Base-by-base conservation (phyloP, 192 early-diverging fungal species). In the Backusella circina region DNA sequence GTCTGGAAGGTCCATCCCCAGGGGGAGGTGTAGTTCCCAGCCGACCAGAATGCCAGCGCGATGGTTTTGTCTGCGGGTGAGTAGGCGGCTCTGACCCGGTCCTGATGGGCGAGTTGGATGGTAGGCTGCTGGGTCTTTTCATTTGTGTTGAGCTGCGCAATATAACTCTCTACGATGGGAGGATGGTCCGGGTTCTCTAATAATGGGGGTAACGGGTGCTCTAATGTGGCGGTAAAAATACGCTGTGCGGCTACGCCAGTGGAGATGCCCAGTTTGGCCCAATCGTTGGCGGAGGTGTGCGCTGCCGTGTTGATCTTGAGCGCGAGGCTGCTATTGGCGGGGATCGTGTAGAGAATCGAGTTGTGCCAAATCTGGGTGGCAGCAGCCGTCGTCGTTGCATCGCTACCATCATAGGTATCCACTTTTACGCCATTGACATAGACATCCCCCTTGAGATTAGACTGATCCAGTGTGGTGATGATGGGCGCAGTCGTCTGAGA, bases 401-500 rank as follows among this genome's bases (percentile, higher is more conserved):
- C 10, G 37, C 37, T 41, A 13, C n/a, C 2, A 28, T n/a, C 12
- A 0, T 61, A 21, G 3, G 54, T 10, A 26, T 28, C 26, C 36
- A 65, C 33, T 21, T 16, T 64, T 7, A 32, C 26, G 0, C 64
- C 23, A 21, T 65, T 70, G 16, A 67, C 18, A 33, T 74, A 70
- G 7, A 79, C 77, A 10, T 50, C 31, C 0, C 77, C 72, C 13
- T 57, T 79, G 5, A 79, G 36, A 16, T 73, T 73, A 16, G 65
- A 65, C 30, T 79, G 77, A 47, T 79, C 77, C 41, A 79, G 36
- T 6, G 71, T 72, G 38, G 77, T 74, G 70, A 67, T 65, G 36
- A 69, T 35, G 23, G 38, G 15, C 5, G 21, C 18, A 0, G 4
- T 28, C 0, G 61, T 37, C 2, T 72, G 23, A 0, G 70, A 65